phyloP scores from a whole-genome alignment of 2,329 filamentous ascomycete species.

The Arthrobotrys pseudoclavata region DNA sequence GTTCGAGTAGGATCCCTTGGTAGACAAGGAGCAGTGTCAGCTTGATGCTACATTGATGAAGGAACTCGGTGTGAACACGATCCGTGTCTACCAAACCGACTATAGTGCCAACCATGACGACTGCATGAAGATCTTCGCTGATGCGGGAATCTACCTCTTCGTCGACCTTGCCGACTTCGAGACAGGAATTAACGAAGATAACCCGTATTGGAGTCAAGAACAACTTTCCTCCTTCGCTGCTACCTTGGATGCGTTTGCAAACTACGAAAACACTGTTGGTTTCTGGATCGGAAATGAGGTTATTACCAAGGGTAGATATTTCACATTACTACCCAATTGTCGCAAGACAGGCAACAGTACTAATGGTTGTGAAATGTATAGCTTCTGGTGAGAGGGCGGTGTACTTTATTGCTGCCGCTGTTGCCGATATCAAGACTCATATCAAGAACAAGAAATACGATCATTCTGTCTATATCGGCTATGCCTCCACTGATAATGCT shows the following conservation, averaged over 20 bases:
- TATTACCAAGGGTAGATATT: slow-evolving; percentile 70
- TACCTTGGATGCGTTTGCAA: slow-evolving; percentile 82
- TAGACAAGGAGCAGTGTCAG: slow-evolving; percentile 80
- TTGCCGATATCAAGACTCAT: slow-evolving; percentile 85
- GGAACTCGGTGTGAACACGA: slow-evolving; percentile 82
- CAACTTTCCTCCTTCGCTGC: slow-evolving; percentile 77
- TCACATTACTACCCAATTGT: not conserved
- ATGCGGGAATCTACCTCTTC: slow-evolving; percentile 85
- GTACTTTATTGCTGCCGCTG: slow-evolving; percentile 85
- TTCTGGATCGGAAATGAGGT: slow-evolving; percentile 93
- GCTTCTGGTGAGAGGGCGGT: slow-evolving; percentile 75
- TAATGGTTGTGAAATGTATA: slow-evolving; percentile 4
- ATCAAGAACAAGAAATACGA: slow-evolving; percentile 78
- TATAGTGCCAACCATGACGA: slow-evolving; percentile 77
- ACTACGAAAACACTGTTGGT: slow-evolving; percentile 83
- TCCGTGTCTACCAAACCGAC: slow-evolving; percentile 91
- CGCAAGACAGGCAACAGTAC: not conserved
- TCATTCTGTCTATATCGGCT: slow-evolving; percentile 84
- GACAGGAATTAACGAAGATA: slow-evolving; percentile 67
- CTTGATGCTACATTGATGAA: slow-evolving; percentile 83
- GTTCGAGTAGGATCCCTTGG: slow-evolving; percentile 76
- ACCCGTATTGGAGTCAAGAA: slow-evolving; percentile 77
- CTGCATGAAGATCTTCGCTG: slow-evolving; percentile 84
- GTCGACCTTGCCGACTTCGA: slow-evolving; percentile 71
- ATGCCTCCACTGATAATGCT: slow-evolving; percentile 87